Evolutionary conservation across 306 rosid genomes (phyloP).

Genomic region (Lathyrus tuberosus): DNA sequence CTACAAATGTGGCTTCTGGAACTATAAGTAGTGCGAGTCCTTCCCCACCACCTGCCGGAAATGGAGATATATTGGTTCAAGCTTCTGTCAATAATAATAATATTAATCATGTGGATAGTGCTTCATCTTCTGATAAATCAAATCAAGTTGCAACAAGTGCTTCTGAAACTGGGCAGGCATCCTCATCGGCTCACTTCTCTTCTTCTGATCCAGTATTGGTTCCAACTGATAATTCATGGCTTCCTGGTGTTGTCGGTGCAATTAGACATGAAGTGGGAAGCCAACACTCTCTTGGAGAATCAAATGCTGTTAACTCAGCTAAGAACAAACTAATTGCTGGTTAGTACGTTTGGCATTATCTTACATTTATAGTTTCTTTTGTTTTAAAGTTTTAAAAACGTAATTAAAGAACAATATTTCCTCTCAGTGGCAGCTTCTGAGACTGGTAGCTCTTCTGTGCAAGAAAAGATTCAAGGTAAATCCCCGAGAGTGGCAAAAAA

Average conservation of each 20-base stretch:
- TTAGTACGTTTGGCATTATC: conserved; percentile 44
- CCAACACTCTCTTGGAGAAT: conserved; percentile 57
- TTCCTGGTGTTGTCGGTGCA: conserved; percentile 67
- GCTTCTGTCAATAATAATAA: conserved; percentile 46
- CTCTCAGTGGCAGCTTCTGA: conserved; percentile 55
- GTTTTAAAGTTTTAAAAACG: conserved; percentile 30
- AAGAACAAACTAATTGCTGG: conserved; percentile 57
- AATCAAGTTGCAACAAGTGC: conserved; percentile 43
- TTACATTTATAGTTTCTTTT: conserved; percentile 21
- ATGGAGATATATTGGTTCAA: conserved; percentile 50
- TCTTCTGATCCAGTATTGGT: conserved; percentile 70
- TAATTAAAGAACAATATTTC: conserved; percentile 28
- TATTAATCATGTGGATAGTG: conserved; percentile 46
- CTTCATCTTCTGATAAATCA: conserved; percentile 48
- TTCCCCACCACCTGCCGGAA: conserved; percentile 46
- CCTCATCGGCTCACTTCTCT: conserved; percentile 57
- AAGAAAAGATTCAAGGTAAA: conserved; percentile 58
- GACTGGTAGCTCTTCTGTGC: conserved; percentile 56
- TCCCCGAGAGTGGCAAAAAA: conserved; percentile 62
- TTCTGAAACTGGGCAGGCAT: conserved; percentile 47
- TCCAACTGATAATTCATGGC: conserved; percentile 61
- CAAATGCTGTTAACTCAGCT: conserved; percentile 43
- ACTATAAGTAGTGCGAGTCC: conserved; percentile 46
- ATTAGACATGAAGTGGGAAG: conserved; percentile 65
- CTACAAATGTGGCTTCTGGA: conserved; percentile 55